phyloP scores from a whole-genome alignment of 192 early-diverging fungal genomes.

The Neocallimastix lanati region DNA sequence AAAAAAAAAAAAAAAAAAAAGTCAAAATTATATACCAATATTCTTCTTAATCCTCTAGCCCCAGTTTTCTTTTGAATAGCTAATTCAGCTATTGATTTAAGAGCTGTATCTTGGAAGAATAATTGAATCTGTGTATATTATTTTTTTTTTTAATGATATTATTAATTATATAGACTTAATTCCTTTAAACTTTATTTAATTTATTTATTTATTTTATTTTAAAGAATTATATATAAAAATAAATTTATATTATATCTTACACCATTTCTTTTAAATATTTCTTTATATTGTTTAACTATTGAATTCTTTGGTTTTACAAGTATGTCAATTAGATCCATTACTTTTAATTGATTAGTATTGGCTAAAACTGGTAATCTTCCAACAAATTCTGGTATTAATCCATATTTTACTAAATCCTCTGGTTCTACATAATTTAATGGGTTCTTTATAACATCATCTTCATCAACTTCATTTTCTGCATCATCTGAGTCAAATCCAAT shows the following conservation, averaged over 20 bases:
- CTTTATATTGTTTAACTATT: constrained; percentile 60
- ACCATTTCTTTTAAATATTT: constrained; percentile 44
- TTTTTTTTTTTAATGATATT: too few relatives aligned
- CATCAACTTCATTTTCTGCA: constrained; percentile 5
- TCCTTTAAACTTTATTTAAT: too few relatives aligned
- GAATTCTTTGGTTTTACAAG: constrained; percentile 75
- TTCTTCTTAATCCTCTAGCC: constrained; percentile 68
- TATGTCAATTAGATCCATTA: constrained; percentile 49
- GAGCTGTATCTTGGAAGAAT: constrained; percentile 41
- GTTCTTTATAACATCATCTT: constrained; percentile 9
- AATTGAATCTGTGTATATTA: constrained; percentile 21
- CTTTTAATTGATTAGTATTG: constrained; percentile 43
- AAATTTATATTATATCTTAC: constrained; percentile 12
- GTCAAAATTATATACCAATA: too few relatives aligned
- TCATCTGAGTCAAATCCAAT: constrained; percentile 60
- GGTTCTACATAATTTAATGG: constrained; percentile 48
- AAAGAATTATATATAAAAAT: too few relatives aligned
- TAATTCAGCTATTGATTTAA: constrained; percentile 46
- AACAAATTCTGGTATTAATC: constrained; percentile 78
- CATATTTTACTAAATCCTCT: constrained; percentile 65
- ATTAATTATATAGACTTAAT: too few relatives aligned
- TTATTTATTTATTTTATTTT: too few relatives aligned
- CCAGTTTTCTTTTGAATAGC: constrained; percentile 70
- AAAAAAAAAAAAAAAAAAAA: too few relatives aligned
- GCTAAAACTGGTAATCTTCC: constrained; percentile 69